Evolutionary conservation across 1,139 yeast genomes (phyloP).

Genomic region (Candida glucosophila): DNA sequence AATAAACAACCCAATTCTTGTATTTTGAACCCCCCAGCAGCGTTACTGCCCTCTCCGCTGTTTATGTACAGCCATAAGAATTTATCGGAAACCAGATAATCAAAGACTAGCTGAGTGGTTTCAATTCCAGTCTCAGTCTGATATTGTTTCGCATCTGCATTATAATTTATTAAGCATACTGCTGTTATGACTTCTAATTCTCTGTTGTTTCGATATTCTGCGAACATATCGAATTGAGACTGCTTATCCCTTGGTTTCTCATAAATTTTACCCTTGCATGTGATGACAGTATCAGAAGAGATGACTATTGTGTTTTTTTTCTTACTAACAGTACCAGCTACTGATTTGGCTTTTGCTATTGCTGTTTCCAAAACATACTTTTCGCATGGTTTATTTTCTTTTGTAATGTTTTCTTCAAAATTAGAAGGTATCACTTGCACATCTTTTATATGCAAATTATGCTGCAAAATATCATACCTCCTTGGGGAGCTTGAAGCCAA

Average conservation of each 20-base stretch:
- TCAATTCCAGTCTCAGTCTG: constrained; percentile 8
- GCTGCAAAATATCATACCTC: constrained; percentile 53
- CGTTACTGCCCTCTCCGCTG: constrained; percentile 66
- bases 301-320: constrained; percentile 30
- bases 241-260: constrained; percentile 66
- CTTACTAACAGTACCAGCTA: constrained; percentile 17
- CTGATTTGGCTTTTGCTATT: constrained; percentile 46
- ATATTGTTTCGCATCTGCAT: constrained; percentile 12
- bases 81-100: constrained; percentile 36
- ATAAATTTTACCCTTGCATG: constrained; percentile 47
- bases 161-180: constrained; percentile 42
- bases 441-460: constrained; percentile 51
- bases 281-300: constrained; percentile 86
- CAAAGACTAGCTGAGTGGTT: constrained; percentile 21
- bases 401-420: constrained; percentile 69
- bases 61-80: constrained; percentile 54
- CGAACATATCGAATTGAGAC: constrained; percentile 36
- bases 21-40: constrained; percentile 89
- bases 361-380: constrained; percentile 73
- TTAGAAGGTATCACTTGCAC: constrained; percentile 43
- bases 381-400: constrained; percentile 36
- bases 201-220: constrained; percentile 36
- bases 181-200: constrained; percentile 60
- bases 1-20: constrained; percentile 68
- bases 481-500: constrained; percentile 85